Conservation (phyloP, 805 yeast genomes). For the Pichia kluyveri region DNA sequence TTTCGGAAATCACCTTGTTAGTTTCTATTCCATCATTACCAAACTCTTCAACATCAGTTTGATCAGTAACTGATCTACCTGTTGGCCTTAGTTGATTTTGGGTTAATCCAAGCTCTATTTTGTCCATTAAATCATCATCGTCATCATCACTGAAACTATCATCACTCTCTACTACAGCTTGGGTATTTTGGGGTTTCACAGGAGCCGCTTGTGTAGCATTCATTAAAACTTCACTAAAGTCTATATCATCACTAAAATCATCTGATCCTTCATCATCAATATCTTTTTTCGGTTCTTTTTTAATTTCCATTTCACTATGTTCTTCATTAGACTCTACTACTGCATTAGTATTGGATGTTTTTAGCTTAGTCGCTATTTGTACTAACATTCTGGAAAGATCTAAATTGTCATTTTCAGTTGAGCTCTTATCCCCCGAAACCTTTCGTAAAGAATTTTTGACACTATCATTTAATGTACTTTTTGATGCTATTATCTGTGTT, state of each 20-base stretch:
- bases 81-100: background rate
- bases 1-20: background rate
- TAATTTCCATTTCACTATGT: background rate
- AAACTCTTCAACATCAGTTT: background rate
- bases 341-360: background rate
- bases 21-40: background rate
- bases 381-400: constrained; percentile 20
- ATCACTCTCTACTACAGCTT: constrained; percentile 2
- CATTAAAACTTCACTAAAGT: constrained; percentile 15
- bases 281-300: too few relatives aligned
- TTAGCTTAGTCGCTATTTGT: constrained; percentile 16
- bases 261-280: constrained; percentile 6
- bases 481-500: constrained; percentile 17
- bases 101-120: background rate
- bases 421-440: too few relatives aligned
- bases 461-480: constrained; percentile 19
- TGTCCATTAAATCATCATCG: constrained; percentile 19
- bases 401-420: constrained; percentile 1
- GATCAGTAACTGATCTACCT: constrained; percentile 4
- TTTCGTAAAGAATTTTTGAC: constrained; percentile 29
- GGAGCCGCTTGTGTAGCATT: background rate
- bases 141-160: constrained; percentile 22
- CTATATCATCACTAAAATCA: constrained; percentile 25
- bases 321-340: background rate
- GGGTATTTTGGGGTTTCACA: background rate